Percentiles rank a stretch among this genome's conserved stretches.
Conservation (phyloP, 1,284 basidiomycete species). For the Limonomyces culmigenus region DNA sequence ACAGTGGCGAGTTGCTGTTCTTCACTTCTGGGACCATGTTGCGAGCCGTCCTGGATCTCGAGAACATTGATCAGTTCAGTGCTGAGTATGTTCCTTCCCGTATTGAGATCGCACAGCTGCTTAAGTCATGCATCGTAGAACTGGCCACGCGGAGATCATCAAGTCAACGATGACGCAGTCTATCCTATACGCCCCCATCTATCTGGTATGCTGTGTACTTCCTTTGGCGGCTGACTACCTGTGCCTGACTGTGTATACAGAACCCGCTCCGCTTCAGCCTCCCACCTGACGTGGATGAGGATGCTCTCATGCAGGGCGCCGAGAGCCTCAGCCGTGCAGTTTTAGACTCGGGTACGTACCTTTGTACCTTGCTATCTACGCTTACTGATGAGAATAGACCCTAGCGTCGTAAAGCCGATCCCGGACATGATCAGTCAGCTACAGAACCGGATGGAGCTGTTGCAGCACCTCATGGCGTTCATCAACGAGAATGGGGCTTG, state of each 20-base stretch:
- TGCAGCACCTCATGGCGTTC: conserved; percentile 74
- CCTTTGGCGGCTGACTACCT: not conserved
- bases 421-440: conserved; percentile 76
- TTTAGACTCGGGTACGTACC: conserved; percentile 38
- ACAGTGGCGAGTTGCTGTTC: conserved; percentile 36
- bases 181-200: conserved; percentile 62
- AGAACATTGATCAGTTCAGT: conserved; percentile 39
- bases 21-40: conserved; percentile 53
- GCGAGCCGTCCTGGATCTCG: conserved; percentile 41
- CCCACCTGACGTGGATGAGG: conserved; percentile 61
- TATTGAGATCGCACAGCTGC: not conserved
- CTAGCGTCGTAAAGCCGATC: conserved; percentile 55
- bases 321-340: conserved; percentile 66
- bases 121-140: conserved; percentile 18
- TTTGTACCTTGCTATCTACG: not conserved
- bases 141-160: conserved; percentile 49
- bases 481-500: conserved; percentile 76
- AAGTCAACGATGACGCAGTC: conserved; percentile 80
- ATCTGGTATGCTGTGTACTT: conserved; percentile 25
- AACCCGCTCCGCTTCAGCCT: conserved; percentile 80
- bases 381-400: no score
- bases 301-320: conserved; percentile 67
- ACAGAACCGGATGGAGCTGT: conserved; percentile 53
- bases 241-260: conserved; percentile 15
- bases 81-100: conserved; percentile 27